Evolutionary conservation across 805 yeast genomes (phyloP).

Genomic region (Jamesozyma jinghongensis): DNA sequence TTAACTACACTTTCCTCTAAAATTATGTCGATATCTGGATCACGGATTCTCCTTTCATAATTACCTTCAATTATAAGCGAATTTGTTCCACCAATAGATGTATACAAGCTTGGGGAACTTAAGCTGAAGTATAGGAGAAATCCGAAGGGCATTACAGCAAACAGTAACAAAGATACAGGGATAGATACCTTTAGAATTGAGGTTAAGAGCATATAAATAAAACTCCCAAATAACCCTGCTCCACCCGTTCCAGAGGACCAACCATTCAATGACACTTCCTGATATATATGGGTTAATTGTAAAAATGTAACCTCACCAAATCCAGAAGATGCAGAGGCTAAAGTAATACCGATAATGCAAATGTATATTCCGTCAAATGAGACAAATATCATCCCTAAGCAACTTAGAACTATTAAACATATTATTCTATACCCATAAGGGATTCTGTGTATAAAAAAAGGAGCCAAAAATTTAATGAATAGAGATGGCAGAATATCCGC

Average conservation of each 20-base stretch:
- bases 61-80: neutral
- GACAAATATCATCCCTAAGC: conserved; percentile 65
- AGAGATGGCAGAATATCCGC: conserved; percentile 87
- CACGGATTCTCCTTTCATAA: neutral
- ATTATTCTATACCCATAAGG: conserved; percentile 50
- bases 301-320: conserved; percentile 85
- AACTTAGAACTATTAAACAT: conserved; percentile 48
- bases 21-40: neutral
- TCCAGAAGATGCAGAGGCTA: conserved; percentile 83
- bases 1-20: neutral
- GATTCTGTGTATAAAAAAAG: conserved; percentile 63
- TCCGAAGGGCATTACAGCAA: conserved; percentile 47
- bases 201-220: conserved; percentile 60
- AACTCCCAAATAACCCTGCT: conserved; percentile 84
- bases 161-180: conserved; percentile 45
- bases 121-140: conserved; percentile 35
- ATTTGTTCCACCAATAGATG: neutral
- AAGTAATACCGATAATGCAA: conserved; percentile 52
- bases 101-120: conserved; percentile 5
- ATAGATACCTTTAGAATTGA: conserved; percentile 54
- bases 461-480: conserved; percentile 58
- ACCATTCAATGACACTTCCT: conserved; percentile 57
- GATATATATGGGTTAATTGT: conserved; percentile 74
- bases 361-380: conserved; percentile 24
- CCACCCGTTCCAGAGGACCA: conserved; percentile 96